Base-by-base conservation (phyloP, 805 yeast species). In the Pichia eremophila region DNA sequence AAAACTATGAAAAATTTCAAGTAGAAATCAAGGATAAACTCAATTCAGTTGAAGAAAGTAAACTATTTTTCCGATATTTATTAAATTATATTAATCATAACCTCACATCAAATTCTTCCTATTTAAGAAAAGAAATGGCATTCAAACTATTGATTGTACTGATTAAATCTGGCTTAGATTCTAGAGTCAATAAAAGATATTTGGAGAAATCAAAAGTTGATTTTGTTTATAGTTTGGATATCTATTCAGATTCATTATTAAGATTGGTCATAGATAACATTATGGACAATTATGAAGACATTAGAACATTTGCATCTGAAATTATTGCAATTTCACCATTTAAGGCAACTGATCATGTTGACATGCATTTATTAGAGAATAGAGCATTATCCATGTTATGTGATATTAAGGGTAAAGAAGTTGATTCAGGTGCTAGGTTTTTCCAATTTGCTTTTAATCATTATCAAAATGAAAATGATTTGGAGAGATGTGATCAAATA, bases 361-460 rank as follows among this genome's bases (percentile, higher is more conserved):
- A 60, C 39, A 47, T 61, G 28, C 53, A 54, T 15, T 46, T 61
- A 19, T 53, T 57, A 8, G 39, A 54, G 12, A 18, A 32, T 0
- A 57, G 65, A 41, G 55, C 66, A 4, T 37, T 66, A 15, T 19
- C 46, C 0, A 52, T 71, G 42, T 54, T 75, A 39, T 51, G 57
- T 28, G 72, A 71, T 45, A 60, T 75, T 52, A 73, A 68, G 62
- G 79, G 83, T 37, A 78, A 89, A 46, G 78, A 73, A 49, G 81
- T 85, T 41, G 96, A 89, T 50, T 82, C 86, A 25, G 96, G 90
- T 9, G 89, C 95, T 0, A 74, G 80, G 38, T 67, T 81, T 15
- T 66, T 84, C 29, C 78, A 76, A 56, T 73, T 80, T 57, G 50
- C 82, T 18, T 71, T 71, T 43, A 53, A 55, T 48, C 57, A 71